These are phyloP conservation scores for Musa schizocarpa DNA, from an alignment of 176 grass and related monocot species.

Conservation along the genomic window DNA sequence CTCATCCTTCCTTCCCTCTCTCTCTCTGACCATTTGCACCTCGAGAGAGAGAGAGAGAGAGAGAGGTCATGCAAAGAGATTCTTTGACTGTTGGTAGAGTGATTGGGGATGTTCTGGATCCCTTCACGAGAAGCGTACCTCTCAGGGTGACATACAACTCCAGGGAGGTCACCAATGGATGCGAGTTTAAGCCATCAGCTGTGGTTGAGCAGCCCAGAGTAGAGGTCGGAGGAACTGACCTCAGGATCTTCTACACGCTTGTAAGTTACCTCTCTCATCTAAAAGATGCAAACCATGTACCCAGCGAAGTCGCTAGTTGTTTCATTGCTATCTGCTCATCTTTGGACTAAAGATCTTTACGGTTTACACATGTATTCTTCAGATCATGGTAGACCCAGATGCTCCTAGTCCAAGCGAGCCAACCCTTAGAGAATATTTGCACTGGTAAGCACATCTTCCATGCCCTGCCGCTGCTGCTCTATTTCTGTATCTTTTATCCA, in stretches of 20 bases:
- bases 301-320: background rate
- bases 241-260: slow-evolving; percentile 21
- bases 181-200: slow-evolving; percentile 35
- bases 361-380: background rate
- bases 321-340: background rate
- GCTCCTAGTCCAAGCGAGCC: slow-evolving; percentile 61
- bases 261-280: background rate
- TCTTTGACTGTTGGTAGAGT: slow-evolving; percentile 39
- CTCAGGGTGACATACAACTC: slow-evolving; percentile 37
- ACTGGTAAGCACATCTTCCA: slow-evolving; percentile 32
- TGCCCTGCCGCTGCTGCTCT: background rate
- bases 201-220: slow-evolving; percentile 34
- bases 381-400: slow-evolving; percentile 70
- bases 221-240: slow-evolving; percentile 43
- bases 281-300: background rate
- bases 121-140: slow-evolving; percentile 23
- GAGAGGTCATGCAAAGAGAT: slow-evolving; percentile 27
- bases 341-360: background rate
- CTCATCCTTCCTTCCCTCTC: background rate
- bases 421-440: slow-evolving; percentile 49
- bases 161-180: slow-evolving; percentile 23
- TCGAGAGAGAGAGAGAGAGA: background rate
- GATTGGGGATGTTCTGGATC: slow-evolving; percentile 52
- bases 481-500: background rate
- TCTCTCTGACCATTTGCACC: background rate